These are phyloP conservation scores for Linnemannia elongata DNA, from an alignment of 192 early-diverging fungal genomes.

Conservation along the genomic window DNA sequence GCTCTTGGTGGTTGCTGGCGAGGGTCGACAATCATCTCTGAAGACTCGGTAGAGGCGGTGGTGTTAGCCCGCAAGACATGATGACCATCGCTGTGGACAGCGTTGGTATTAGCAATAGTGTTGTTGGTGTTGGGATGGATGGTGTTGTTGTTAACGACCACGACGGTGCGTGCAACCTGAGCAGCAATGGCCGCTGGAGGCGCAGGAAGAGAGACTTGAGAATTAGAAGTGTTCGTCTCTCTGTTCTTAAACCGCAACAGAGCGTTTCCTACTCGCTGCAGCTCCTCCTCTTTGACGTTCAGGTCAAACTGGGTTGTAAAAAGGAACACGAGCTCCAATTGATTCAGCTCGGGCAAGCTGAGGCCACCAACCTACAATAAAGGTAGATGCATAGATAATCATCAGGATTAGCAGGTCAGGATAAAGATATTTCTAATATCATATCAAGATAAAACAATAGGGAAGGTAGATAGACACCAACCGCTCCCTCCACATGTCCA, in stretches of 20 bases:
- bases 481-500: not conserved
- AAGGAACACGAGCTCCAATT: constrained; percentile 81
- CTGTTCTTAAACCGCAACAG: constrained; percentile 25
- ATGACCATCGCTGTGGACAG: not conserved
- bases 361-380: constrained; percentile 76
- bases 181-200: not conserved
- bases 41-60: not conserved
- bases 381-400: not conserved
- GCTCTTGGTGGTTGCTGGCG: not conserved
- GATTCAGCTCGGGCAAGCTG: constrained; percentile 77
- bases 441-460: not conserved
- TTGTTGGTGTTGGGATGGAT: not conserved
- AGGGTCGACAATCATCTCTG: not conserved
- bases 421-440: not conserved
- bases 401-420: not conserved
- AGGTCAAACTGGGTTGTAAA: constrained; percentile 79
- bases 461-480: not conserved
- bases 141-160: not conserved
- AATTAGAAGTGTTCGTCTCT: not conserved
- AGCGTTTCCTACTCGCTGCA: constrained; percentile 60
- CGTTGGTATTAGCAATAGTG: not conserved
- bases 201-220: not conserved
- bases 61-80: not conserved
- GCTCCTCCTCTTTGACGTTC: constrained; percentile 70
- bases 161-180: not conserved